These are phyloP conservation scores for Xerocomus nothofagi DNA, from an alignment of 1,284 basidiomycete species.

Conservation along the genomic window DNA sequence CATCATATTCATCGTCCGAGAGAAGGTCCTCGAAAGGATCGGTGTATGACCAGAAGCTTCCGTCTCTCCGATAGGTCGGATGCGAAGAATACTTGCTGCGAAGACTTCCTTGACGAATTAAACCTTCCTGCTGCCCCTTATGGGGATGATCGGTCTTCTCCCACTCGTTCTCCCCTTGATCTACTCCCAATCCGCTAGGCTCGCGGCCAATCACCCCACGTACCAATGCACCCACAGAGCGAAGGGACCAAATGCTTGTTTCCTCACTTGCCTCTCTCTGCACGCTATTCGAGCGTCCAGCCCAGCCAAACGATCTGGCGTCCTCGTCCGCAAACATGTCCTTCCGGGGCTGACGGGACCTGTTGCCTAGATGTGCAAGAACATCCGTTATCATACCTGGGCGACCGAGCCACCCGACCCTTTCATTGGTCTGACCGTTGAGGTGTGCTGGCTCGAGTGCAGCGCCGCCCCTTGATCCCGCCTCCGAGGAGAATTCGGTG, in stretches of 20 bases:
- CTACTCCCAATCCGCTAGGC: conserved; percentile 37
- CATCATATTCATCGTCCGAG: conserved; percentile 23
- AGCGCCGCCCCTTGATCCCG: conserved; percentile 7
- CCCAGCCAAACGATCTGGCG: conserved; percentile 48
- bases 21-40: conserved; percentile 32
- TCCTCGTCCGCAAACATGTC: conserved; percentile 83
- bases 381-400: conserved; percentile 15
- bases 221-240: conserved; percentile 47
- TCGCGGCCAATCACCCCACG: conserved; percentile 37
- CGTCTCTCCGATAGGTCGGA: conserved; percentile 13
- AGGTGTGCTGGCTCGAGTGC: conserved; percentile 4
- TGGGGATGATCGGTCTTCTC: conserved; percentile 43
- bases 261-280: conserved; percentile 37
- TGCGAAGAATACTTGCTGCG: conserved; percentile 9
- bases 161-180: conserved; percentile 28
- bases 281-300: conserved; percentile 31
- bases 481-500: conserved; percentile 20
- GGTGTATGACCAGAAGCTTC: conserved; percentile 23
- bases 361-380: conserved; percentile 25
- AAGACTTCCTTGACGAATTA: conserved; percentile 23
- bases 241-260: conserved; percentile 52
- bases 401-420: background rate
- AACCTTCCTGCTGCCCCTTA: conserved; percentile 18
- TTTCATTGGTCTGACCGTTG: conserved; percentile 5
- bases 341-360: conserved; percentile 36